Evolutionary conservation across 106 monocot genomes (phyloP).

Genomic region (Alisma plantagoaquatica): DNA sequence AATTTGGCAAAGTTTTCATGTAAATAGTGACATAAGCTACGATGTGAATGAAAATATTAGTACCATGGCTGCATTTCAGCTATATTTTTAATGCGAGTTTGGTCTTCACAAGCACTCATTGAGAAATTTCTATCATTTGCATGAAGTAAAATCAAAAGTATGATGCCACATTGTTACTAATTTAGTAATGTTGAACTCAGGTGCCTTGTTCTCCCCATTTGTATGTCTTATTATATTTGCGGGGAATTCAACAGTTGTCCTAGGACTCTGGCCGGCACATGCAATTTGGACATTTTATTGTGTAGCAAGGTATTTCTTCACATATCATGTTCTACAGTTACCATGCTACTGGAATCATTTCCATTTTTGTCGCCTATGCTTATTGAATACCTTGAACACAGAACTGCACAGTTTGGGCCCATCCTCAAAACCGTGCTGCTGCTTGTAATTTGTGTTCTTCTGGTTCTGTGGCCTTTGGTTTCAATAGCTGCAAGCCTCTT

Average conservation of each 20-base stretch:
- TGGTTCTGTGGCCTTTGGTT: slow-evolving; percentile 50
- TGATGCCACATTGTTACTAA: not conserved
- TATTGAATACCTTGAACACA: slow-evolving; percentile 25
- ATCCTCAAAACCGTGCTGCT: slow-evolving; percentile 53
- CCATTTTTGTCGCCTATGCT: slow-evolving; percentile 2
- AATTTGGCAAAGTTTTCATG: too few species aligned
- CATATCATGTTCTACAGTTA: not conserved
- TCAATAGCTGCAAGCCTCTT: slow-evolving; percentile 64
- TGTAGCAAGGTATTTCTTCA: slow-evolving; percentile 45
- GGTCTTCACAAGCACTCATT: not conserved
- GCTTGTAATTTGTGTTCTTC: slow-evolving; percentile 21
- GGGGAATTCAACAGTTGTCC: slow-evolving; percentile 73
- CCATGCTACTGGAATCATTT: not conserved
- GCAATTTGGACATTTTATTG: slow-evolving; percentile 72
- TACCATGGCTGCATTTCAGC: not conserved
- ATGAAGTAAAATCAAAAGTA: not conserved
- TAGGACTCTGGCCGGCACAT: slow-evolving; percentile 92
- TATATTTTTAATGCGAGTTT: not conserved
- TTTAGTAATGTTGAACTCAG: slow-evolving; percentile 14
- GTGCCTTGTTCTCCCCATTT: slow-evolving; percentile 57
- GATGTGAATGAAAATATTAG: not conserved
- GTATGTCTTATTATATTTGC: slow-evolving; percentile 56
- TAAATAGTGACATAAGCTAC: not conserved
- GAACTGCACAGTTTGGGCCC: slow-evolving; percentile 75
- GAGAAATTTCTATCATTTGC: not conserved